A percentile compares a stretch with the other conserved stretches of the same genome.
phyloP scores from a whole-genome alignment of 2,329 filamentous ascomycete genomes.

The Diplodia intermedia region DNA sequence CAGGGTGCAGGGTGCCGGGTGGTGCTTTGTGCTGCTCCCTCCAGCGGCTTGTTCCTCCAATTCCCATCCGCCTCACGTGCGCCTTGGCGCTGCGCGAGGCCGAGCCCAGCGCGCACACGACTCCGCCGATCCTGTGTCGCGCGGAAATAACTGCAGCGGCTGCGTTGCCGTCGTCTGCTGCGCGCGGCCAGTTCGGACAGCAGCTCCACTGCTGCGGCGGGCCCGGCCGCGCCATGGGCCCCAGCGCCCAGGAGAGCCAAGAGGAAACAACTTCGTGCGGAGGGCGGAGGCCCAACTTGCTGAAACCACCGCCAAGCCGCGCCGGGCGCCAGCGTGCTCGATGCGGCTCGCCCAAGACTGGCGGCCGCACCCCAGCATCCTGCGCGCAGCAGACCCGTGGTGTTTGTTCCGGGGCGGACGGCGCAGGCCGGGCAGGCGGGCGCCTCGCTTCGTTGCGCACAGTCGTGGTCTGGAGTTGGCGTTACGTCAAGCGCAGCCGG shows the following conservation, averaged over 20 bases:
- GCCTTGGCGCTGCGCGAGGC: conserved; percentile 8
- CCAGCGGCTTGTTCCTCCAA: neutral
- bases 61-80: conserved; percentile 10
- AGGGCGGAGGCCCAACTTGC: conserved; percentile 3
- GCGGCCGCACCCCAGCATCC: neutral
- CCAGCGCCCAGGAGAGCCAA: conserved; percentile 9
- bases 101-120: neutral
- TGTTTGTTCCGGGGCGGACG: neutral
- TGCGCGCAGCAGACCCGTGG: neutral
- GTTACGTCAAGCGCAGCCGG: conserved; percentile 26
- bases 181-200: neutral
- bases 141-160: neutral
- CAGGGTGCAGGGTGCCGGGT: too few relatives aligned
- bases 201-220: conserved; percentile 9
- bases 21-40: conserved; percentile 7
- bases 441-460: conserved; percentile 9
- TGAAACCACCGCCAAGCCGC: conserved; percentile 26
- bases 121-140: conserved; percentile 8
- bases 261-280: neutral
- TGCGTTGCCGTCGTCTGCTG: neutral
- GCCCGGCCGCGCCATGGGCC: conserved; percentile 1
- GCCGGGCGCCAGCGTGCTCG: neutral
- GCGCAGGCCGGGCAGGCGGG: neutral
- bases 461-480: conserved; percentile 5
- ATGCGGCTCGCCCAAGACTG: conserved; percentile 2